Conservation (phyloP, 2,329 filamentous ascomycete genomes). For the Pleoardoris graminearum region DNA sequence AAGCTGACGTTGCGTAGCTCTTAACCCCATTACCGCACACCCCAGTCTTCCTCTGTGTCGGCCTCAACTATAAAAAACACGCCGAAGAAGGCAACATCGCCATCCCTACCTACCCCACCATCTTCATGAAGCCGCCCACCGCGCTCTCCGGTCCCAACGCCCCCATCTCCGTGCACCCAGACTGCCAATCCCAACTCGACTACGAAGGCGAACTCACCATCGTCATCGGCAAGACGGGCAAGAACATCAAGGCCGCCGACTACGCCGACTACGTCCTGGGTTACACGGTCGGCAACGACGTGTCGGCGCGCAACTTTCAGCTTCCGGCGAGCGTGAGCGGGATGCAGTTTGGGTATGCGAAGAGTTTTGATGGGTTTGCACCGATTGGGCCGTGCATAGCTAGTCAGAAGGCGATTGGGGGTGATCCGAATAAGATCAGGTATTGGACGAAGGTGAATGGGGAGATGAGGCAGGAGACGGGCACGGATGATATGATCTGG, state of each 20-base stretch:
- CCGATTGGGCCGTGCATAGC: constrained; percentile 51
- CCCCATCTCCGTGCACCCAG: constrained; percentile 32
- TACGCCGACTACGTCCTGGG: constrained; percentile 65
- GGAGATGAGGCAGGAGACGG: constrained; percentile 48
- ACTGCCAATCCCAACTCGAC: constrained; percentile 40
- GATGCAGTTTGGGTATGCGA: constrained; percentile 48
- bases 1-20: no score
- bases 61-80: constrained; percentile 42
- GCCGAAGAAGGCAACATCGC: constrained; percentile 39
- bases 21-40: constrained; percentile 33
- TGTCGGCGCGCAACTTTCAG: constrained; percentile 62
- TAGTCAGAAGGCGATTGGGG: constrained; percentile 30
- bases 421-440: constrained; percentile 38
- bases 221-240: constrained; percentile 38
- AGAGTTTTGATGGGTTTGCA: constrained; percentile 51
- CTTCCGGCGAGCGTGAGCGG: constrained; percentile 36
- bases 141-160: constrained; percentile 40
- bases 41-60: constrained; percentile 41
- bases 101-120: constrained; percentile 37
- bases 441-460: constrained; percentile 52
- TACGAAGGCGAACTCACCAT: constrained; percentile 47
- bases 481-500: constrained; percentile 55
- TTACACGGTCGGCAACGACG: constrained; percentile 66
- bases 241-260: constrained; percentile 54
- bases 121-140: constrained; percentile 44